phyloP scores from a whole-genome alignment of 1,284 basidiomycete genomes.

The Retiboletus flavoniger region DNA sequence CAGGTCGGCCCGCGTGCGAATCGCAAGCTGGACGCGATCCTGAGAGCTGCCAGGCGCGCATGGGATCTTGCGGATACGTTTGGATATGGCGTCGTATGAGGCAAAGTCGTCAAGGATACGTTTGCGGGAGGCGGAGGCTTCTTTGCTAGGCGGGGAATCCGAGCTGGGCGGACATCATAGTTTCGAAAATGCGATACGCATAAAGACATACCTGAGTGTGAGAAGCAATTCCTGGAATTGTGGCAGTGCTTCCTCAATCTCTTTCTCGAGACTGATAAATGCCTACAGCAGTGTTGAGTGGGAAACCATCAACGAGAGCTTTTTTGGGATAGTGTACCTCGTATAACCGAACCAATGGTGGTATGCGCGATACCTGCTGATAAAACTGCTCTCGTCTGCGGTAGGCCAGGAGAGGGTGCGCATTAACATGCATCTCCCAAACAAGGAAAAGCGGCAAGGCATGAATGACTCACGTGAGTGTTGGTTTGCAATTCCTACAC shows the following conservation, averaged over 20 bases:
- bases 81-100: slow-evolving; percentile 86
- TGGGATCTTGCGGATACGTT: slow-evolving; percentile 76
- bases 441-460: neutral
- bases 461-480: slow-evolving; percentile 62
- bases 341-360: slow-evolving; percentile 69
- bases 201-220: slow-evolving; percentile 47
- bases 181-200: neutral
- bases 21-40: slow-evolving; percentile 79
- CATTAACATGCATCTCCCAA: neutral
- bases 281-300: slow-evolving; percentile 40
- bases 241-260: slow-evolving; percentile 66
- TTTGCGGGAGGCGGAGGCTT: slow-evolving; percentile 73
- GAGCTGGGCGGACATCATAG: slow-evolving; percentile 38
- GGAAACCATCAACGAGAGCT: neutral
- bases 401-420: neutral
- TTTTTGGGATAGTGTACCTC: slow-evolving; percentile 44
- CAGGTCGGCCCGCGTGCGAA: slow-evolving; percentile 72
- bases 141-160: slow-evolving; percentile 60
- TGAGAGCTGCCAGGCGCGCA: slow-evolving; percentile 70
- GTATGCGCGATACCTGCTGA: slow-evolving; percentile 62
- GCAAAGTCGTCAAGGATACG: slow-evolving; percentile 80
- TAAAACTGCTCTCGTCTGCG: slow-evolving; percentile 77
- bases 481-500: slow-evolving; percentile 77
- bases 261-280: slow-evolving; percentile 76
- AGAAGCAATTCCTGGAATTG: slow-evolving; percentile 69